These are phyloP conservation scores for Diaporthe velutina DNA, from an alignment of 2,329 filamentous ascomycete genomes.

Conservation along the genomic window DNA sequence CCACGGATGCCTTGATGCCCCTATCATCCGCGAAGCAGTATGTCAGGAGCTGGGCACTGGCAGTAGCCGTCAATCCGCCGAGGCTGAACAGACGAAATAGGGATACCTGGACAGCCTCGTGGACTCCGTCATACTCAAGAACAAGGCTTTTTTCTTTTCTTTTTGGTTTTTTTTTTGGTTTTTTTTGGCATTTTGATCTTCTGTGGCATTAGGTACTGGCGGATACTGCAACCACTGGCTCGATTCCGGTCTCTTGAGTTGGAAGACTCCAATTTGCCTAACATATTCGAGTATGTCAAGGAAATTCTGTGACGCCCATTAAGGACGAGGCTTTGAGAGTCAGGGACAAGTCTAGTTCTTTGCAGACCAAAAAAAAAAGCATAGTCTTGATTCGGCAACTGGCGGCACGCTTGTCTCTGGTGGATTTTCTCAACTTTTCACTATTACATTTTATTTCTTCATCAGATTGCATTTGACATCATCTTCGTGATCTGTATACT, in stretches of 20 bases:
- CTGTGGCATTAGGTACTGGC: neutral
- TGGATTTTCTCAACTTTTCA: no score
- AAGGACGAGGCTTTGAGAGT: no score
- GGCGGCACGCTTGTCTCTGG: no score
- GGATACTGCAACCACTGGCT: neutral
- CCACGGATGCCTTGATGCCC: neutral
- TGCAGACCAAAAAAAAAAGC: no score
- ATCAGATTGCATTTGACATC: no score
- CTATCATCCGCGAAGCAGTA: neutral
- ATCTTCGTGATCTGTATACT: no score
- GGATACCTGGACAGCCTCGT: neutral
- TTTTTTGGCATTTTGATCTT: neutral
- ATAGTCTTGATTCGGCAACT: no score
- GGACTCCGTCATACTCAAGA: neutral
- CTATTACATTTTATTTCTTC: no score
- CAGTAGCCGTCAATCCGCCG: neutral
- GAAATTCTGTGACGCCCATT: no score
- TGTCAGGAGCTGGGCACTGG: neutral
- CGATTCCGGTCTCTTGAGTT: neutral
- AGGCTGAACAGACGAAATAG: neutral
- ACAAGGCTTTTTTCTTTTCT: neutral
- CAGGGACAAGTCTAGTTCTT: no score
- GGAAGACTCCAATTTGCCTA: neutral
- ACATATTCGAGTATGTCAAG: neutral
- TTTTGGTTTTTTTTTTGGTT: no score